A percentile compares a stretch with the other conserved stretches of the same genome.
These are phyloP conservation scores for Chlamydomonas sphaeroides DNA, from an alignment of 139 green algal species.

Conservation along the genomic window DNA sequence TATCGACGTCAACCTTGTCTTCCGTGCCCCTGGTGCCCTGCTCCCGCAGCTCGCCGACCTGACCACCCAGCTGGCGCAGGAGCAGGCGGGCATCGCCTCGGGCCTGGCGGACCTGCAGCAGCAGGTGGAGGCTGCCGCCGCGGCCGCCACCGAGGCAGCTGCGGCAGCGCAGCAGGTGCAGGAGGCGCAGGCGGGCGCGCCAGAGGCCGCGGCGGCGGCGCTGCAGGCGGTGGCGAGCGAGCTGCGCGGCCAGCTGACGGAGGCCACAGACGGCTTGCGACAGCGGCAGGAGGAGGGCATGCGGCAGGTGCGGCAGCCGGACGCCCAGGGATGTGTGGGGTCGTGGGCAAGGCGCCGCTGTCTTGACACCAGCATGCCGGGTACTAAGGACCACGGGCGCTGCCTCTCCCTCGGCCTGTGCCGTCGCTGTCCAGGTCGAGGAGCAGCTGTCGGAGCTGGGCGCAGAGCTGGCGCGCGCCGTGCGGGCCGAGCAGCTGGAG, in stretches of 20 bases:
- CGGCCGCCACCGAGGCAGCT: not conserved
- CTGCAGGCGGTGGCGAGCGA: not conserved
- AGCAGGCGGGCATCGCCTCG: slow-evolving; percentile 6
- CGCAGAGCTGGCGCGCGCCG: not conserved
- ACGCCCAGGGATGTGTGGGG: no score
- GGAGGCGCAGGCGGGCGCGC: not conserved
- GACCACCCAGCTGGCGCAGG: not conserved
- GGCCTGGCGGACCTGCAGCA: slow-evolving; percentile 15
- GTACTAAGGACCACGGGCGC: no score
- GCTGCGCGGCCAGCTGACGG: no score
- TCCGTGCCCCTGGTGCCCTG: not conserved
- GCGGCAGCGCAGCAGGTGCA: slow-evolving; percentile 11
- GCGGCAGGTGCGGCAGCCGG: no score
- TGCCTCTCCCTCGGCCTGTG: no score
- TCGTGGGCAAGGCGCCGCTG: no score
- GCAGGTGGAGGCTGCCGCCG: not conserved
- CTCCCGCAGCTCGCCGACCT: not conserved
- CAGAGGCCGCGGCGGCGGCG: not conserved
- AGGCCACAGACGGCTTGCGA: no score
- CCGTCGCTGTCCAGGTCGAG: not conserved
- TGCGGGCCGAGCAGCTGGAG: slow-evolving; percentile 1
- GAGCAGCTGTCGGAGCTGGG: not conserved
- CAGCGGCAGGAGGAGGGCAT: no score
- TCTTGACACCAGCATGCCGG: no score
- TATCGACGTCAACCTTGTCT: no score